Base-by-base conservation (phyloP, 1,284 basidiomycete species). In the Phlebopus sp. region DNA sequence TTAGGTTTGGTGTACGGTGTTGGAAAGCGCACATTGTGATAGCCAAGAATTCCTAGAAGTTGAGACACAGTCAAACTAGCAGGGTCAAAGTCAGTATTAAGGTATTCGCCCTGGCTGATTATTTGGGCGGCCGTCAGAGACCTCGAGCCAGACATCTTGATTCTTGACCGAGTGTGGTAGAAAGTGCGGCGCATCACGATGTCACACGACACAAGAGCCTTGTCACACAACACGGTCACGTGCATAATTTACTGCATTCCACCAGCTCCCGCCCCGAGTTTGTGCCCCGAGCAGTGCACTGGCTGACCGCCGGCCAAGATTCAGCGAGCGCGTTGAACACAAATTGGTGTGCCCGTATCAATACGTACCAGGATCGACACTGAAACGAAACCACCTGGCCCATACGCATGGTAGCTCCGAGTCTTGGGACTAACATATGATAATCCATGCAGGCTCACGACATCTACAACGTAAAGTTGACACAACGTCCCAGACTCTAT, bases 1-100 rank as follows among this genome's bases (percentile, higher is more conserved):
- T 91, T 92, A 5, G 84, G 75, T 69, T 98, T 98, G 53, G 90
- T 91, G 59, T 90, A 86, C 1, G 83, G 82, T 3, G 84, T 79
- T 5, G 89, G 82, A 68, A 87, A 91, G 27, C 75, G 72, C 59
- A 96, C 74, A 53, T 86, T 81, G 69, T 98, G 91, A 60, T 86
- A 86, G 34, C 87, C 81, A 43, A 98, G 77, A 46, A 97, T 71
- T 42, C 86, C 86, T 10, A 91, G 76, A 5, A 96, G 74, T 60
- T 94, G 88, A 13, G 89, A 78, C 30, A 95, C 81, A 5, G 86
- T 96, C 50, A 95, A 79, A 2, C 79, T 73, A 11, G 75, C 59
- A 1, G 94, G 84, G 54, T 97, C 86, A 56, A 97, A 99, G 56
- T 85, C 86, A 7, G 82, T 78, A 41, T 90, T 78, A 49, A 97